Conservation (phyloP, 1,139 yeast species). For the Saccharomyces hybrid region DNA sequence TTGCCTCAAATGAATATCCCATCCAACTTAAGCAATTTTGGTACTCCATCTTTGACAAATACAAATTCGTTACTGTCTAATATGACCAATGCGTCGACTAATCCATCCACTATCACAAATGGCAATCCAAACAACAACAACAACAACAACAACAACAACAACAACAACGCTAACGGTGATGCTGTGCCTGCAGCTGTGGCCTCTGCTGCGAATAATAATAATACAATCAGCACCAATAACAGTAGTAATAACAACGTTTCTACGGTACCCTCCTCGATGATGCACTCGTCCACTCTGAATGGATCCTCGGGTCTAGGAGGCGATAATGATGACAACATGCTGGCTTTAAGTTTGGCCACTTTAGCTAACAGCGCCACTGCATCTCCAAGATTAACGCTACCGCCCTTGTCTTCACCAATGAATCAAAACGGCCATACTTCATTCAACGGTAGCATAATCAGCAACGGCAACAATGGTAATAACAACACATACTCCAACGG, state of each 20-base stretch:
- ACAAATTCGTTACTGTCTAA: not conserved
- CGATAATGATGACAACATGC: conserved; percentile 23
- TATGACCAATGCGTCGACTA: not conserved
- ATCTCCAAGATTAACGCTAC: conserved; percentile 19
- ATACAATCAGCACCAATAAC: not conserved
- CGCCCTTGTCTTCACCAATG: conserved; percentile 18
- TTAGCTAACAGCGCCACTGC: conserved; percentile 24
- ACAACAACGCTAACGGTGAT: not conserved
- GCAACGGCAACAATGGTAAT: not conserved
- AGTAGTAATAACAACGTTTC: conserved; percentile 6
- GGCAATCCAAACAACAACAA: not conserved
- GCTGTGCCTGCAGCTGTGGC: too few species aligned
- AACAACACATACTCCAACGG: not conserved
- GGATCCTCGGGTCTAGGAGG: conserved; percentile 13
- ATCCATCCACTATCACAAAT: not conserved
- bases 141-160: too few species aligned
- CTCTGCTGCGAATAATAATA: not conserved
- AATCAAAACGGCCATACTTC: conserved; percentile 3
- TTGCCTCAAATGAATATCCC: conserved; percentile 1
- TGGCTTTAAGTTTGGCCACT: conserved; percentile 23
- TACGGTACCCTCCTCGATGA: conserved; percentile 8
- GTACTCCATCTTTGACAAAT: conserved; percentile 1
- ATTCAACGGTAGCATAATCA: not conserved
- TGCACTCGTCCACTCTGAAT: conserved; percentile 8
- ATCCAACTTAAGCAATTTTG: conserved; percentile 3